A percentile compares a stretch with the other conserved stretches of the same genome.
phyloP scores from a whole-genome alignment of 2,329 filamentous ascomycete genomes.

The Zymoseptoria pseudotritici region DNA sequence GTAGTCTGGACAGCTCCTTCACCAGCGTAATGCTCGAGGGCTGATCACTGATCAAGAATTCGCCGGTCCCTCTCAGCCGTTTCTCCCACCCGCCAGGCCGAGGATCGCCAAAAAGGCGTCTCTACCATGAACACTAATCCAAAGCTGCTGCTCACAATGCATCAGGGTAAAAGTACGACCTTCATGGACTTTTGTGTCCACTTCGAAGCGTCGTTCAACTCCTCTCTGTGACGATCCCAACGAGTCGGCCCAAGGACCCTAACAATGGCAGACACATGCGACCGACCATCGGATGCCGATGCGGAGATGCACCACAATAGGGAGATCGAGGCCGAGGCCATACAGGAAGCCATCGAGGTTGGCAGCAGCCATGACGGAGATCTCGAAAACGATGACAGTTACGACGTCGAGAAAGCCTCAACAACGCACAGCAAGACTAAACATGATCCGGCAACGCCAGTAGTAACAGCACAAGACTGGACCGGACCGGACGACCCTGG shows the following conservation, averaged over 20 bases:
- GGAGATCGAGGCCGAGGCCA: constrained; percentile 6
- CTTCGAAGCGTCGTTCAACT: neutral
- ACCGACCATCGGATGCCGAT: neutral
- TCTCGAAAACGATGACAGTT: constrained; percentile 12
- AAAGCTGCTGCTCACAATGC: neutral
- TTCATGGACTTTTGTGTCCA: neutral
- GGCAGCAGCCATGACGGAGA: constrained; percentile 9
- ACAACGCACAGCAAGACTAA: constrained; percentile 1
- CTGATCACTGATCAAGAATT: neutral
- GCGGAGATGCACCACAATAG: neutral
- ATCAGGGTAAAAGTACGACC: neutral
- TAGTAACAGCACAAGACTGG: constrained; percentile 20
- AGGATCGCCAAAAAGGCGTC: neutral
- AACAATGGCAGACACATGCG: neutral
- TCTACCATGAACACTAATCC: neutral
- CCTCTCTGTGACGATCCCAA: neutral
- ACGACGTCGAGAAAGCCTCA: constrained; percentile 12
- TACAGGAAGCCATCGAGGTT: constrained; percentile 10
- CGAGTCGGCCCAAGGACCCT: no score
- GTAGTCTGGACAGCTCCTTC: neutral
- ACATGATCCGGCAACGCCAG: constrained; percentile 1
- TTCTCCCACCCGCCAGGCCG: neutral
- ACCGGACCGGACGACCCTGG: constrained; percentile 20
- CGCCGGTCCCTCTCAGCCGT: neutral
- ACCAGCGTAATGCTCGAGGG: neutral